Percentiles rank a stretch among this genome's conserved stretches.
Evolutionary conservation across 768 basidiomycete species (phyloP).

Genomic region (Termitomyces sp.): DNA sequence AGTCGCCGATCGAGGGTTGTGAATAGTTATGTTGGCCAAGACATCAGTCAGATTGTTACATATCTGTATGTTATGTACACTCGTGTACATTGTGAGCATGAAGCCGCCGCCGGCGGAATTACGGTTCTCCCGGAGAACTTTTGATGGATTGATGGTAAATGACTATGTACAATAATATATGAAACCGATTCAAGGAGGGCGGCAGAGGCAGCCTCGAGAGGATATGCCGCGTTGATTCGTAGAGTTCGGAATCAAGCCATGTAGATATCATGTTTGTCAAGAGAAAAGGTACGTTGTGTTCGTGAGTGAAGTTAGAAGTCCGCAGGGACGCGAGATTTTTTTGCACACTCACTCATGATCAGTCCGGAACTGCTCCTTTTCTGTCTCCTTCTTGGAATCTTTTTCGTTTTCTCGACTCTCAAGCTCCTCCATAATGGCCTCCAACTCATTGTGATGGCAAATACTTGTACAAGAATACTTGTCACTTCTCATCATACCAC

Average conservation of each 20-base stretch:
- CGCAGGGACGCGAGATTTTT: not conserved
- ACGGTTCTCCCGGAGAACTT: not conserved
- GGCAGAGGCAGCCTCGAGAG: not conserved
- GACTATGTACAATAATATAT: not conserved
- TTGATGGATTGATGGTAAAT: not conserved
- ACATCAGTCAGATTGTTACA: not conserved
- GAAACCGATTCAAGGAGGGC: not conserved
- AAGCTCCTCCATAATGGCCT: not conserved
- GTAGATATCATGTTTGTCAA: not conserved
- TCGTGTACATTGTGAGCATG: not conserved
- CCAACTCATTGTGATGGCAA: not conserved
- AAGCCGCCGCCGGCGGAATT: not conserved
- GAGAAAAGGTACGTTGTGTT: not conserved
- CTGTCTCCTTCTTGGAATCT: not conserved
- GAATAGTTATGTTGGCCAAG: not conserved
- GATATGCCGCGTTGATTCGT: not conserved
- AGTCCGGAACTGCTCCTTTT: not conserved
- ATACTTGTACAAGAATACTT: not conserved
- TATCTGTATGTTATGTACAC: not conserved
- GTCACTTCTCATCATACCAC: not conserved
- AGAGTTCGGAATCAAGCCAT: not conserved
- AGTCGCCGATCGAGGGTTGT: too few species aligned
- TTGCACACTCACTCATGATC: not conserved
- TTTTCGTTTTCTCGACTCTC: not conserved
- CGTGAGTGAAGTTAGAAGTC: not conserved